Evolutionary conservation across 1,284 basidiomycete genomes (phyloP).

Genomic region (Athelia sp.): DNA sequence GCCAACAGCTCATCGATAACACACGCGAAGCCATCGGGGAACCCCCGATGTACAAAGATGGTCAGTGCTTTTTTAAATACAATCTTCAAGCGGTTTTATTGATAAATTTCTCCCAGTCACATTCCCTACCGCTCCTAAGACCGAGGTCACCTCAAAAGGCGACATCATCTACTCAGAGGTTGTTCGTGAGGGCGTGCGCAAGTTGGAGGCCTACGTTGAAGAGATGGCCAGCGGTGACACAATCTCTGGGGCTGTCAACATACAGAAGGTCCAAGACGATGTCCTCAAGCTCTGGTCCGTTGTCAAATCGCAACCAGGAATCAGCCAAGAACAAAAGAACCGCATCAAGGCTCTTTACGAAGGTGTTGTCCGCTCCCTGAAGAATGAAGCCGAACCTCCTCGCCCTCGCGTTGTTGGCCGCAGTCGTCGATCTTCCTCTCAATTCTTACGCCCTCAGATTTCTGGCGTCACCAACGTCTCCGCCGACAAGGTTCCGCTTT

Average conservation of each 20-base stretch:
- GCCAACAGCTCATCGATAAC: constrained; percentile 94
- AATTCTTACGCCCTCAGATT: constrained; percentile 90
- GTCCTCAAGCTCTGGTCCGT: constrained; percentile 96
- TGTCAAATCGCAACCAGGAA: constrained; percentile 94
- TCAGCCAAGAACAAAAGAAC: constrained; percentile 95
- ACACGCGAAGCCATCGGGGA: constrained; percentile 81
- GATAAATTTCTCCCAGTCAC: constrained; percentile 57
- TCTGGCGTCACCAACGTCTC: constrained; percentile 74
- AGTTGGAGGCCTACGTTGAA: constrained; percentile 96
- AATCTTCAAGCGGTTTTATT: background rate
- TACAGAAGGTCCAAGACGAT: constrained; percentile 95
- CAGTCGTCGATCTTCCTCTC: constrained; percentile 83
- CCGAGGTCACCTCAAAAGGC: constrained; percentile 89
- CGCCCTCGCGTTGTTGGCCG: constrained; percentile 50
- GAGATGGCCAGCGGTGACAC: constrained; percentile 97
- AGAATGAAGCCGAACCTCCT: constrained; percentile 54
- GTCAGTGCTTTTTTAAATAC: constrained; percentile 38
- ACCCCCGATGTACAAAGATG: constrained; percentile 89
- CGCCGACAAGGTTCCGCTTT: constrained; percentile 88
- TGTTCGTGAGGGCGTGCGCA: constrained; percentile 92
- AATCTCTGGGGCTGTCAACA: constrained; percentile 78
- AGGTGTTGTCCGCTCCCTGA: constrained; percentile 84
- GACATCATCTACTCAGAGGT: constrained; percentile 95
- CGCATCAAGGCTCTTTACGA: constrained; percentile 97
- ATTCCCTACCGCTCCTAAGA: constrained; percentile 96